These are phyloP conservation scores for Geotrichum europaeum DNA, from an alignment of 1,139 yeast genomes.

Conservation along the genomic window DNA sequence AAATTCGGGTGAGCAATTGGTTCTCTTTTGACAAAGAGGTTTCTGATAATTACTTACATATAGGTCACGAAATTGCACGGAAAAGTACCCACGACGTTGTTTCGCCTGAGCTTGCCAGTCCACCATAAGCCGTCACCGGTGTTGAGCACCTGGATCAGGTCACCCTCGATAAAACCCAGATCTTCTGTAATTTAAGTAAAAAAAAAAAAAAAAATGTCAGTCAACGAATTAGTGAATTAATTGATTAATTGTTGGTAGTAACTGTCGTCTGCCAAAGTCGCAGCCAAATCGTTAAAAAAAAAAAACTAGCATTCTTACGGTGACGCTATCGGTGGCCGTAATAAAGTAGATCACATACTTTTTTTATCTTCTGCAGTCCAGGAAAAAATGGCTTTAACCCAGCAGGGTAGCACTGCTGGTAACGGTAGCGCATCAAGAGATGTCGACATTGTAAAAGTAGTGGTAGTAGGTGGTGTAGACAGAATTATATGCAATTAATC, in stretches of 20 bases:
- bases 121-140: conserved; percentile 89
- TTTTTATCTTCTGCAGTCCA: conserved; percentile 80
- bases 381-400: conserved; percentile 69
- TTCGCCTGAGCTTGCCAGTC: conserved; percentile 75
- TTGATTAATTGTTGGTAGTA: background rate
- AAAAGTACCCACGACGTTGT: conserved; percentile 75
- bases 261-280: background rate
- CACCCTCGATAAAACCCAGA: conserved; percentile 89
- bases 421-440: conserved; percentile 5
- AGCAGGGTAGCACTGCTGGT: conserved; percentile 45
- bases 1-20: background rate
- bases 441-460: background rate
- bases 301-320: conserved; percentile 10
- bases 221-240: background rate
- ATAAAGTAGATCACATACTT: conserved; percentile 8
- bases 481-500: background rate
- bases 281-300: background rate
- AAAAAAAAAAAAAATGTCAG: background rate
- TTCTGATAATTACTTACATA: conserved; percentile 23
- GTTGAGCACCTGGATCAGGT: conserved; percentile 72
- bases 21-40: background rate
- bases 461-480: background rate
- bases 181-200: conserved; percentile 44
- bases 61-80: conserved; percentile 76
- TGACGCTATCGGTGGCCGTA: background rate